phyloP scores from a whole-genome alignment of 192 early-diverging fungal genomes.

The Chytriomyces hyalinus region DNA sequence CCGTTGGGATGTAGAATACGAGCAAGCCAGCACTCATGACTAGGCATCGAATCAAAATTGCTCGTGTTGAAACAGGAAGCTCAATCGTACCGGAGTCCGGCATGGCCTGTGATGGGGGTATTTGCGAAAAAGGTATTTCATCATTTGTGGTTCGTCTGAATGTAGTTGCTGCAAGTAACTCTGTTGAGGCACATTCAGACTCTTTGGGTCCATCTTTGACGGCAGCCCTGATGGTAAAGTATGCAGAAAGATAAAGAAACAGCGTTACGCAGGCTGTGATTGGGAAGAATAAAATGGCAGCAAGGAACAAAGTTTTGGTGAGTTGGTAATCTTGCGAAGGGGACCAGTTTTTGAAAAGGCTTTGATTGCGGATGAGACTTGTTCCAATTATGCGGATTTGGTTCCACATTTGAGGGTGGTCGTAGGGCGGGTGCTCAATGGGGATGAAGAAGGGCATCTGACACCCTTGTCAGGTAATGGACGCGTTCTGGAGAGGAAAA shows the following conservation, averaged over 20 bases:
- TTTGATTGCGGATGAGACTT: not conserved
- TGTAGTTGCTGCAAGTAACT: not conserved
- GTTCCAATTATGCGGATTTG: not conserved
- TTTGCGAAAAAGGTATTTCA: not conserved
- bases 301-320: not conserved
- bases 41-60: not conserved
- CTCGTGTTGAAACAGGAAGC: not conserved
- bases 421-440: not conserved
- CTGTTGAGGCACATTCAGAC: not conserved
- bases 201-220: not conserved
- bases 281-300: not conserved
- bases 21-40: not conserved
- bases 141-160: not conserved
- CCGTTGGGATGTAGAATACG: not conserved
- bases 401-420: not conserved
- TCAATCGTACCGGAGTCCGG: not conserved
- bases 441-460: not conserved
- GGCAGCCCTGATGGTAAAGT: not conserved
- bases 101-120: not conserved
- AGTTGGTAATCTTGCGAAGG: no score
- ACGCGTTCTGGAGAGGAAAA: not conserved
- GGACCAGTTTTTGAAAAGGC: not conserved
- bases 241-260: not conserved
- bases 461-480: not conserved
- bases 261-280: not conserved